A percentile compares a stretch with the other conserved stretches of the same genome.
Conservation (phyloP, 2,329 filamentous ascomycete genomes). For the Colletotrichum sidae region DNA sequence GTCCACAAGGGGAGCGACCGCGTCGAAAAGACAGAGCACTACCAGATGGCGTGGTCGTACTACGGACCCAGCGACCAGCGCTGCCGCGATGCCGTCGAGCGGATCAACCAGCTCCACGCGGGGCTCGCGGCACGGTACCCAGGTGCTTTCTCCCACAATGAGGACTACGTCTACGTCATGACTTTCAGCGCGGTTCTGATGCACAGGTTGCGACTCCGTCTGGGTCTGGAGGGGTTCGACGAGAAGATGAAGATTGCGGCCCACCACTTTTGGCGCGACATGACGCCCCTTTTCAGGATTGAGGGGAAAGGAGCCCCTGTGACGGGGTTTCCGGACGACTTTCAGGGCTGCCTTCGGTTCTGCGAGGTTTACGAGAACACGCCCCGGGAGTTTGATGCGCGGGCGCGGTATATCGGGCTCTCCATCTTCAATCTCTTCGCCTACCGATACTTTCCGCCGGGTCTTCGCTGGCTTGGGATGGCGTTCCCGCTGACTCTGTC, state of each 20-base stretch:
- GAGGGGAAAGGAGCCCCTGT: slow-evolving; percentile 1
- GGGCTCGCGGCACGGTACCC: not conserved
- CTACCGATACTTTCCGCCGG: slow-evolving; percentile 8
- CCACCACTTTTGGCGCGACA: slow-evolving; percentile 11
- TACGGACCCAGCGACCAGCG: slow-evolving; percentile 18
- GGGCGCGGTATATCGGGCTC: not conserved
- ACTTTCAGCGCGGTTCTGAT: slow-evolving; percentile 8
- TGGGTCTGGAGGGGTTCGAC: not conserved
- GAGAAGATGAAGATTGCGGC: slow-evolving; percentile 5
- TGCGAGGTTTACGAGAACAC: slow-evolving; percentile 12
- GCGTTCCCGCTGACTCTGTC: not conserved
- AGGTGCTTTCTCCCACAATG: slow-evolving; percentile 9
- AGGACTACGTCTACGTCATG: slow-evolving; percentile 17
- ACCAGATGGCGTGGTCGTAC: slow-evolving; percentile 18
- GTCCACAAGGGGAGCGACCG: slow-evolving; percentile 3
- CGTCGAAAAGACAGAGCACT: slow-evolving; percentile 10
- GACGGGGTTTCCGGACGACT: slow-evolving; percentile 1
- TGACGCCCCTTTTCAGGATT: slow-evolving; percentile 8
- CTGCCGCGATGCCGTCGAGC: not conserved
- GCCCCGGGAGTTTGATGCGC: not conserved
- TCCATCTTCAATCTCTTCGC: slow-evolving; percentile 16
- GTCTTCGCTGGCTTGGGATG: slow-evolving; percentile 12
- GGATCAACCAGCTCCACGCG: slow-evolving; percentile 15
- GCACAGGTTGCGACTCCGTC: slow-evolving; percentile 5
- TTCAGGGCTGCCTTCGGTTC: slow-evolving; percentile 10